These are phyloP conservation scores for Suillus fuscotomentosus DNA, from an alignment of 768 basidiomycete species.

Conservation along the genomic window DNA sequence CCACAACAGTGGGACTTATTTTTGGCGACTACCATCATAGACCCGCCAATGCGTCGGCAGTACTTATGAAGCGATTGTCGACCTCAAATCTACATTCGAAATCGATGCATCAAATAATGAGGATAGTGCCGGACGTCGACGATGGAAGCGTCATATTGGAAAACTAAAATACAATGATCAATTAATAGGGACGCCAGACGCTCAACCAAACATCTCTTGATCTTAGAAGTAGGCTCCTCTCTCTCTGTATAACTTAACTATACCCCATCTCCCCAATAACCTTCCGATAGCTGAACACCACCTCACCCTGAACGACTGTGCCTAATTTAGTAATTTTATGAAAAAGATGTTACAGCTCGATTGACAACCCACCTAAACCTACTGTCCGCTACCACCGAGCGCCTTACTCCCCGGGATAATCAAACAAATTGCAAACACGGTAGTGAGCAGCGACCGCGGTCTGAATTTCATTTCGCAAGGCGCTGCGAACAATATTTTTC, in stretches of 20 bases:
- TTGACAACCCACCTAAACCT: background rate
- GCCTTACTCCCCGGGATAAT: slow-evolving; percentile 19
- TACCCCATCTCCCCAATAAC: slow-evolving; percentile 12
- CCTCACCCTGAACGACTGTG: slow-evolving; percentile 14
- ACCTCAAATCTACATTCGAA: background rate
- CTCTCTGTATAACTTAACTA: slow-evolving; percentile 10
- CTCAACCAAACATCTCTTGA: slow-evolving; percentile 11
- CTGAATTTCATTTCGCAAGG: slow-evolving; percentile 29
- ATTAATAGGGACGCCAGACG: slow-evolving; percentile 7
- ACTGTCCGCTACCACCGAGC: background rate
- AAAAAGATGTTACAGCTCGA: background rate
- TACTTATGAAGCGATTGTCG: background rate
- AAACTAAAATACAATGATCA: background rate
- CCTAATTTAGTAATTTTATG: background rate
- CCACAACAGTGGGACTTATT: background rate
- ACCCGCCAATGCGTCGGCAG: background rate
- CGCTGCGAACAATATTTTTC: slow-evolving; percentile 42
- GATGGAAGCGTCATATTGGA: background rate
- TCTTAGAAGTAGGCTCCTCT: slow-evolving; percentile 9
- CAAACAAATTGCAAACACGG: slow-evolving; percentile 33
- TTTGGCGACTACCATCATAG: background rate
- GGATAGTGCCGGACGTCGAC: background rate
- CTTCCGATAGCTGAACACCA: slow-evolving; percentile 17
- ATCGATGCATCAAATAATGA: background rate
- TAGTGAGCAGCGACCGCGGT: slow-evolving; percentile 33